A percentile compares a stretch with the other conserved stretches of the same genome.
These are phyloP conservation scores for Chlorella sp. DNA, from an alignment of 139 green algal genomes.

Conservation along the genomic window DNA sequence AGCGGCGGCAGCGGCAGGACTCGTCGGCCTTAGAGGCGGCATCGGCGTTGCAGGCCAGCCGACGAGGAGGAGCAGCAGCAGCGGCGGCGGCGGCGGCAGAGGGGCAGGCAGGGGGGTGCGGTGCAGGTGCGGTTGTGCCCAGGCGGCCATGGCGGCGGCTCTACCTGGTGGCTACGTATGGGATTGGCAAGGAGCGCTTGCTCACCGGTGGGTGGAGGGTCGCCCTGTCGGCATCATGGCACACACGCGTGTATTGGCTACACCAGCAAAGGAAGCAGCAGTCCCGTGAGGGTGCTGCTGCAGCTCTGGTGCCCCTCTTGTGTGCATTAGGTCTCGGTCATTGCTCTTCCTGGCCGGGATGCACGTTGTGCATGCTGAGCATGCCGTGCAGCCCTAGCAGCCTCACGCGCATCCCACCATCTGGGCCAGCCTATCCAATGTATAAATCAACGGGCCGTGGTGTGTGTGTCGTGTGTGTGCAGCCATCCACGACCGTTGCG, in stretches of 20 bases:
- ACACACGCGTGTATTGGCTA: no score
- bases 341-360: no score
- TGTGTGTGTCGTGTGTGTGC: background rate
- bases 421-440: no score
- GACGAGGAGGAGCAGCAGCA: background rate
- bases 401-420: no score
- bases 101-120: background rate
- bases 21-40: no score
- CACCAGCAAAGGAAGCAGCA: no score
- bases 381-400: no score
- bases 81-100: background rate
- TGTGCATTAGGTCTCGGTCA: no score
- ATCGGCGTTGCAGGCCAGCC: background rate
- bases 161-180: conserved; percentile 55
- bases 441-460: no score
- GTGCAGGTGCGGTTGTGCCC: background rate
- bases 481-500: conserved; percentile 56
- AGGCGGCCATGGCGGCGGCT: conserved; percentile 26
- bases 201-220: conserved; percentile 52
- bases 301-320: background rate
- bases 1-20: background rate
- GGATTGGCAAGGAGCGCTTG: conserved; percentile 88
- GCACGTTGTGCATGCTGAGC: no score
- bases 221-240: no score
- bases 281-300: no score